Base-by-base conservation (phyloP, 805 yeast genomes). In the Ascoidea tarda region DNA sequence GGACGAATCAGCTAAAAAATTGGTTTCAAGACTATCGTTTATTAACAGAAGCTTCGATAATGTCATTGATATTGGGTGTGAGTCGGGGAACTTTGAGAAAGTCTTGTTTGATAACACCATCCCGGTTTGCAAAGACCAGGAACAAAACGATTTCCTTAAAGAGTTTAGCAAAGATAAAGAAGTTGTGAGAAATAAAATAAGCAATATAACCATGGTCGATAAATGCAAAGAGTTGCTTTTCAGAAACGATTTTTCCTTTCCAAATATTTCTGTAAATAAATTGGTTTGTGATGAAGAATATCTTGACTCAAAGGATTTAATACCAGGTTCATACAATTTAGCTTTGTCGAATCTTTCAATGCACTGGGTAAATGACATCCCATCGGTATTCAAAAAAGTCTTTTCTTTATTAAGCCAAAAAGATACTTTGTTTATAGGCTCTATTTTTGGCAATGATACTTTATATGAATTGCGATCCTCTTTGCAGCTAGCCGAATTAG, bases 301-400 rank as follows among this genome's bases (percentile, higher is more conserved):
- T 5, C 74, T 79, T 59, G 68, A 68, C 53, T 74, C 74, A 55
- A 70, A 69, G 2, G 62, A 63, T 12, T 65, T 81, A 33, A 60
- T 51, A 44, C 58, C 67, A 6, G 66, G 71, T 51, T 66, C 71
- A 16, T 84, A 75, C 60, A 90, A 86, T 63, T 84, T 88, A 4
- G 84, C 87, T 2, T 63, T 87, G 2, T 81, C 89, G 2, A 86
- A 84, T 62, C 64, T 86, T 57, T 75, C 86, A 28, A 62, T 87
- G 62, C 95, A 87, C 64, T 87, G 96, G 96, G 79, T 85, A 54
- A 87, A 87, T 60, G 90, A 87, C 59, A 72, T 87, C n/a, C 95
- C 95, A 0, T 70, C 73, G 1, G 76, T 79, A 2, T 72, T 87
- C 51, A 64, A 66, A 16, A 73, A 77, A 54, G 73, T 87, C 58